These are phyloP conservation scores for Starmerella sp. DNA, from an alignment of 805 yeast species.

Conservation along the genomic window DNA sequence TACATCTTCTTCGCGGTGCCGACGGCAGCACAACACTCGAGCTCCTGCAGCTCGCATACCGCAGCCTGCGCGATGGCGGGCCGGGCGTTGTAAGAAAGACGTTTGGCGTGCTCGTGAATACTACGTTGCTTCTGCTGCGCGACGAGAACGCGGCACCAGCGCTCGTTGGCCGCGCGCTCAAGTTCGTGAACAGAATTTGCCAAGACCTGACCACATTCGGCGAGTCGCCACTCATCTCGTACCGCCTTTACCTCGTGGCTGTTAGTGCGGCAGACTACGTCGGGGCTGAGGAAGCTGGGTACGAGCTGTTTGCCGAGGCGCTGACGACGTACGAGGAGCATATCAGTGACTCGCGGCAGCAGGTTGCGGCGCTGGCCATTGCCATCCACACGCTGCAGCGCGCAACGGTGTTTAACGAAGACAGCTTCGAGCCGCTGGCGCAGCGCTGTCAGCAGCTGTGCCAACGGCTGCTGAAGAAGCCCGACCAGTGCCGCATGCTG, in stretches of 20 bases:
- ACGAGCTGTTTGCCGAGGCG: constrained; percentile 82
- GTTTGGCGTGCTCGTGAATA: constrained; percentile 63
- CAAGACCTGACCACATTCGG: constrained; percentile 42
- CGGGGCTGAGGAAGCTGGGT: constrained; percentile 56
- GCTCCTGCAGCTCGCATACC: constrained; percentile 37
- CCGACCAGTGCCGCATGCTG: constrained; percentile 90
- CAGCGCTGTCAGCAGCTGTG: constrained; percentile 81
- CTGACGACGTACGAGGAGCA: constrained; percentile 71
- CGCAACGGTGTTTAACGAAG: constrained; percentile 43
- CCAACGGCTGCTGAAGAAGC: constrained; percentile 75
- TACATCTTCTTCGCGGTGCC: constrained; percentile 49
- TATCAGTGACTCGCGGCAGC: constrained; percentile 42
- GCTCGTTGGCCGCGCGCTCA: constrained; percentile 38
- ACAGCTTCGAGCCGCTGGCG: constrained; percentile 69
- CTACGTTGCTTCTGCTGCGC: constrained; percentile 39
- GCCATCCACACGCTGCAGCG: constrained; percentile 43
- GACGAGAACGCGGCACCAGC: not conserved
- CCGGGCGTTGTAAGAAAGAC: constrained; percentile 46
- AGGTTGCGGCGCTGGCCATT: constrained; percentile 42
- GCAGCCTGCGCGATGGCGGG: constrained; percentile 44
- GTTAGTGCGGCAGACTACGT: constrained; percentile 76
- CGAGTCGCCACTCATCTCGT: constrained; percentile 28
- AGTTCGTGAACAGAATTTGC: constrained; percentile 56
- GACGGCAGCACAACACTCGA: constrained; percentile 39
- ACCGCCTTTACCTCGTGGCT: constrained; percentile 44